Percentiles rank a stretch among this genome's conserved stretches.
Conservation (phyloP, 2,329 filamentous ascomycete species). For the Cladobotryum mycophilum region DNA sequence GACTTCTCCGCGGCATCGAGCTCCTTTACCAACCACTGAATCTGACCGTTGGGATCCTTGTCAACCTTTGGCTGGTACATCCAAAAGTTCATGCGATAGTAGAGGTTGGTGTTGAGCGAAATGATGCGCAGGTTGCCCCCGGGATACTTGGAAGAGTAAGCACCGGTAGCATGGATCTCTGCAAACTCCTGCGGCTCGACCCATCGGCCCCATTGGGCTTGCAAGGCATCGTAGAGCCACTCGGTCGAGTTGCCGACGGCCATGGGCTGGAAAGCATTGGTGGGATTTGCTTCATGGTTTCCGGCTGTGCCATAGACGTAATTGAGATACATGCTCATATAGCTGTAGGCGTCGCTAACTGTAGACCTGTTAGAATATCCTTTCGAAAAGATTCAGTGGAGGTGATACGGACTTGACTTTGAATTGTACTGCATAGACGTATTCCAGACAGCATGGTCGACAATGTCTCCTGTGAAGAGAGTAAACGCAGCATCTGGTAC, state of each 20-base stretch:
- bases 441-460: constrained; percentile 47
- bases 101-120: constrained; percentile 54
- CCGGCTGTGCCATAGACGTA: constrained; percentile 48
- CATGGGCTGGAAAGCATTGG: constrained; percentile 44
- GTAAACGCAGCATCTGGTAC: constrained; percentile 44
- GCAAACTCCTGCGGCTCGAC: constrained; percentile 30
- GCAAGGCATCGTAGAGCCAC: constrained; percentile 48
- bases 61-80: constrained; percentile 43
- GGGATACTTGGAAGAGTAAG: constrained; percentile 42
- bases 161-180: constrained; percentile 36
- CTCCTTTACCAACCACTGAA: constrained; percentile 48
- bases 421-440: constrained; percentile 31
- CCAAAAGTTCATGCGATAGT: constrained; percentile 53
- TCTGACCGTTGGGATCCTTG: constrained; percentile 44
- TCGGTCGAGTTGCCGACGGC: constrained; percentile 34
- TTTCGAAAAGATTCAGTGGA: background rate
- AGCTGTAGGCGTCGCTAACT: constrained; percentile 41
- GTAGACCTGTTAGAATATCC: background rate
- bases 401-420: constrained; percentile 19
- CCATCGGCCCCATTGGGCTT: constrained; percentile 41
- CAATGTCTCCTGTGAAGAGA: constrained; percentile 55
- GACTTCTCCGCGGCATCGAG: constrained; percentile 46
- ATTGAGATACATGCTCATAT: constrained; percentile 37
- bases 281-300: constrained; percentile 51
- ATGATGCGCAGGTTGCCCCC: constrained; percentile 48